Evolutionary conservation across 2,329 filamentous ascomycete species (phyloP), one percentile per base, ranked within the genome.

Genomic region (Daldinia sp.): DNA sequence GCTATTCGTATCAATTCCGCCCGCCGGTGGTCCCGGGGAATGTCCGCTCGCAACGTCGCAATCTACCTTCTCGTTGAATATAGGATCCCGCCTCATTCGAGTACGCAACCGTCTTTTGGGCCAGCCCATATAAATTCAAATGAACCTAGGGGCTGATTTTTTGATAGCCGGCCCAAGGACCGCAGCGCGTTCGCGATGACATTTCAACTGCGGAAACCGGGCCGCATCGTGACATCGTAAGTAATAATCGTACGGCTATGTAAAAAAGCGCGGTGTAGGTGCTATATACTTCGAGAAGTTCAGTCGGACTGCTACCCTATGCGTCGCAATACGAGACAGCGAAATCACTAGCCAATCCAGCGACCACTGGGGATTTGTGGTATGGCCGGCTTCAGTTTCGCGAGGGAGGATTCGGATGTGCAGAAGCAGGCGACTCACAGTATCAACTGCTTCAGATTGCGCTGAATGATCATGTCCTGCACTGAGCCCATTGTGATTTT

Each of bases 401-500:
- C 56, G 41, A 50, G 61, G n/a, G 11, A 51, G 52, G 63, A 61
- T 66, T 68, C 63, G 63, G 32, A 49, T 68, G 25, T 58, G n/a
- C 69, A 58, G 61, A 71, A 70, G 66, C 69, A 71, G 67, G 66
- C 69, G 68, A 76, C 74, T 84, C 79, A 91, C 78, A 91, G 80
- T 73, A 94, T 92, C 72, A 93, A 81, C 78, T 90, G 89, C 79
- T 92, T 91, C 58, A 94, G 83, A 76, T 93, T 93, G 75, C 90
- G 90, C 78, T 93, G 90, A 72, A 93, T 92, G 72, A 93, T 92
- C 88, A 93, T 94, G 76, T 94, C 91, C 78, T 94, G 91, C 57
- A 94, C 91, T 9, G 90, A 92, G 67, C 86, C 85, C 92, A 94
- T 94, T 35, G 92, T 94, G 67, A 93, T 92, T 80, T 93, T 94